Conservation (phyloP, 208 protist genomes). For the Phytomonas serpens region DNA sequence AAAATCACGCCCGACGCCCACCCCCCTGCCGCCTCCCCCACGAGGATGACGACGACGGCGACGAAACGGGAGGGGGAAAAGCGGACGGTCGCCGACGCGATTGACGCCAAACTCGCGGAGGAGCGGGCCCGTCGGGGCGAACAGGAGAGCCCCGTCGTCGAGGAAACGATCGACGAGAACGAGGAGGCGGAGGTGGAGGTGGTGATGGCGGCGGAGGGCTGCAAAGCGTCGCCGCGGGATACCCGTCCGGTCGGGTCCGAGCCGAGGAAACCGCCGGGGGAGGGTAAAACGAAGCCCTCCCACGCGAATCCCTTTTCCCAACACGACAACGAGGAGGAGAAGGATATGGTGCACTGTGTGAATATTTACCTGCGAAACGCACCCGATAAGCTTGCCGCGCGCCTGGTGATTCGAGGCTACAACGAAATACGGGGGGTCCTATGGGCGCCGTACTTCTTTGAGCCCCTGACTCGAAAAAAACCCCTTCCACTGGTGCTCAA, state of each 20-base stretch:
- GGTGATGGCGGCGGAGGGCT: not conserved
- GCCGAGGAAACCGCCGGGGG: not conserved
- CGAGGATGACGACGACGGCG: too few relatives aligned
- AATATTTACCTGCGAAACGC: constrained; percentile 68
- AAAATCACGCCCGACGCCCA: constrained; percentile 24
- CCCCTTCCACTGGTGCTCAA: not conserved
- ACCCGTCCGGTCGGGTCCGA: not conserved
- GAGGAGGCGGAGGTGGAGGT: too few relatives aligned
- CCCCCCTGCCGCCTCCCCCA: too few relatives aligned
- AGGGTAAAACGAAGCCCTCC: not conserved
- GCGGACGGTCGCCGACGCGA: constrained; percentile 11
- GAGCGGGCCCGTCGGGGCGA: constrained; percentile 1
- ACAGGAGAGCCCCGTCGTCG: constrained; percentile 2
- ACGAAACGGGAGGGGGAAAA: constrained; percentile 10
- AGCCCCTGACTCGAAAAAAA: constrained; percentile 23
- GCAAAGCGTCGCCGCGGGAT: not conserved
- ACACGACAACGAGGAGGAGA: constrained; percentile 12
- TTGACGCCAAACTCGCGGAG: not conserved
- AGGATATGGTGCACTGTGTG: constrained; percentile 71
- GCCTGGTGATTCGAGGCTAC: constrained; percentile 50
- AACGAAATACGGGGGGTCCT: constrained; percentile 68
- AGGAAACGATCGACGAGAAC: too few relatives aligned
- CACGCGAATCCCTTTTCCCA: not conserved
- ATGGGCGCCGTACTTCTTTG: constrained; percentile 79
- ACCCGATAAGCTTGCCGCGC: constrained; percentile 43